Evolutionary conservation across 805 yeast species (phyloP).

Genomic region (Saturnispora sanitii): DNA sequence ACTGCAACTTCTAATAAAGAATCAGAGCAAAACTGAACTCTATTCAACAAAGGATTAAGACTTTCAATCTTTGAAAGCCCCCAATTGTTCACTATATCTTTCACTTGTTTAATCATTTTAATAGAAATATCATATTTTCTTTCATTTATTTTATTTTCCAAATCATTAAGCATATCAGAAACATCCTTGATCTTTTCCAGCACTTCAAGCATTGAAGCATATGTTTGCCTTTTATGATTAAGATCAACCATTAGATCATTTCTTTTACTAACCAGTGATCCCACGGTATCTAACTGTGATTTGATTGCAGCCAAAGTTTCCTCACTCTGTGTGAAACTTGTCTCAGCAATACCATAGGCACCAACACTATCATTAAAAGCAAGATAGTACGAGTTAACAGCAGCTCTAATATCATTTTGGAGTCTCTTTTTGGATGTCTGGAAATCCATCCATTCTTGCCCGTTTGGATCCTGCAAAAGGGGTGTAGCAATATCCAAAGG

Average conservation of each 20-base stretch:
- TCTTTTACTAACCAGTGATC: conserved; percentile 30
- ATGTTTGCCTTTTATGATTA: conserved; percentile 50
- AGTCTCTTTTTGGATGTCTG: conserved; percentile 47
- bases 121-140: conserved; percentile 50
- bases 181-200: conserved; percentile 58
- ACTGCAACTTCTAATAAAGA: conserved; percentile 58
- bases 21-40: conserved; percentile 46
- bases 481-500: conserved; percentile 81
- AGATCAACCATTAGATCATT: conserved; percentile 53
- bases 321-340: conserved; percentile 58
- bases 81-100: conserved; percentile 37
- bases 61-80: conserved; percentile 51
- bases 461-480: conserved; percentile 63
- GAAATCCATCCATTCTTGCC: conserved; percentile 69
- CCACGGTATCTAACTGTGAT: conserved; percentile 15
- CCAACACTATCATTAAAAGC: conserved; percentile 81
- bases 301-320: conserved; percentile 18
- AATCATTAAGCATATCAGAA: conserved; percentile 45
- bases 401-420: conserved; percentile 46
- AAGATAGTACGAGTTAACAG: conserved; percentile 75
- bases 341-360: conserved; percentile 63
- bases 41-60: conserved; percentile 38
- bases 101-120: conserved; percentile 29
- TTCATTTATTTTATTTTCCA: conserved; percentile 61
- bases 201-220: conserved; percentile 60